phyloP scores from a whole-genome alignment of 1,284 basidiomycete genomes.

The Peniophora sp. region DNA sequence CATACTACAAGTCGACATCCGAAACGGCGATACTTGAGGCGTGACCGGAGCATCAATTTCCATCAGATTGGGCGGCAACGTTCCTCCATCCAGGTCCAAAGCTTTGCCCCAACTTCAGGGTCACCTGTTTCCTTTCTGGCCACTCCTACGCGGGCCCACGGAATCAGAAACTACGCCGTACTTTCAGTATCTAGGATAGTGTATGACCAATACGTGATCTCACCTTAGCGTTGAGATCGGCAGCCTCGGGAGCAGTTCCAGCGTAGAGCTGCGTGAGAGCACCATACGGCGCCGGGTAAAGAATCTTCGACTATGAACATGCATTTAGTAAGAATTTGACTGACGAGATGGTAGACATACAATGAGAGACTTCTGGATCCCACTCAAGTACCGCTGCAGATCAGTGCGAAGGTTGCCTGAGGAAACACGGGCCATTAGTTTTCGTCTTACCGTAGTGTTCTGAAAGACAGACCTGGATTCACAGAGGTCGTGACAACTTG shows the following conservation, averaged over 20 bases:
- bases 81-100: constrained; percentile 31
- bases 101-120: constrained; percentile 18
- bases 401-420: not conserved
- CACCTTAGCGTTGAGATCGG: constrained; percentile 38
- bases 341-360: not conserved
- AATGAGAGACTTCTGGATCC: not conserved
- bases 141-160: constrained; percentile 25
- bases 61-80: constrained; percentile 16
- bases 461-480: constrained; percentile 4
- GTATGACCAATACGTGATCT: too few relatives aligned
- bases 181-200: too few relatives aligned
- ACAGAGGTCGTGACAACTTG: constrained; percentile 10
- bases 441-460: not conserved
- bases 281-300: constrained; percentile 25
- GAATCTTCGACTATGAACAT: constrained; percentile 13
- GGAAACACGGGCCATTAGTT: too few relatives aligned
- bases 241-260: constrained; percentile 36
- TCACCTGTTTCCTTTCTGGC: constrained; percentile 17
- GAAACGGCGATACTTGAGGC: not conserved
- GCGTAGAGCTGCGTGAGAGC: constrained; percentile 47
- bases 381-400: not conserved
- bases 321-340: not conserved
- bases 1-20: too few relatives aligned
- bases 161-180: constrained; percentile 31
- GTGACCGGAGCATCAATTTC: too few relatives aligned